Evolutionary conservation across 1,284 basidiomycete species (phyloP).

Genomic region (Rhodotorula sp.): DNA sequence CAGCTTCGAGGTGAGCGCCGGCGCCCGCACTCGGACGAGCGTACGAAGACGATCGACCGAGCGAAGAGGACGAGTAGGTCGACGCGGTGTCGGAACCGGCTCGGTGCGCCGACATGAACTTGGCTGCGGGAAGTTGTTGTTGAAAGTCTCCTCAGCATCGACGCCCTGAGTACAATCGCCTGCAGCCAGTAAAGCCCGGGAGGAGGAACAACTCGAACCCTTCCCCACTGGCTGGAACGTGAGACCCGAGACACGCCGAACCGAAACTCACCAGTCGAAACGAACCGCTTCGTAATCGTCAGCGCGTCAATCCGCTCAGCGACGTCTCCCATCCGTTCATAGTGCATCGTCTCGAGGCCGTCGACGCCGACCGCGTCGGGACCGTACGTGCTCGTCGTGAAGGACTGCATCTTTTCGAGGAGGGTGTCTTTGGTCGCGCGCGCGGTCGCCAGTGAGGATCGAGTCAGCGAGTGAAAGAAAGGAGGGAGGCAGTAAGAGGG

Average conservation of each 20-base stretch:
- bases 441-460: constrained; percentile 1
- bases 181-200: too few relatives aligned
- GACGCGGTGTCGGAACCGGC: constrained; percentile 39
- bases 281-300: constrained; percentile 68
- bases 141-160: constrained; percentile 24
- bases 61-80: constrained; percentile 16
- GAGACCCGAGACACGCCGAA: constrained; percentile 3
- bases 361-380: constrained; percentile 20
- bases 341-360: constrained; percentile 36
- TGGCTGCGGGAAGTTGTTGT: constrained; percentile 39
- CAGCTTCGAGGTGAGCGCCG: constrained; percentile 46
- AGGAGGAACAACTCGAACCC: too few relatives aligned
- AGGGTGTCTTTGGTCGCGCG: constrained; percentile 28
- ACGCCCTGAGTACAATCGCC: neutral
- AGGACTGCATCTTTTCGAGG: constrained; percentile 40
- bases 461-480: neutral
- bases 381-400: constrained; percentile 30
- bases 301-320: constrained; percentile 41
- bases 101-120: constrained; percentile 48
- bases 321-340: constrained; percentile 34
- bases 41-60: constrained; percentile 37
- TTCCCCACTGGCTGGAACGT: too few relatives aligned
- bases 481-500: neutral
- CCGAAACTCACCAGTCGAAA: constrained; percentile 69
- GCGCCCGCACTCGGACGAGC: neutral